These are phyloP conservation scores for Hypericum androsaemum DNA, from an alignment of 345 rosid species.

Conservation along the genomic window DNA sequence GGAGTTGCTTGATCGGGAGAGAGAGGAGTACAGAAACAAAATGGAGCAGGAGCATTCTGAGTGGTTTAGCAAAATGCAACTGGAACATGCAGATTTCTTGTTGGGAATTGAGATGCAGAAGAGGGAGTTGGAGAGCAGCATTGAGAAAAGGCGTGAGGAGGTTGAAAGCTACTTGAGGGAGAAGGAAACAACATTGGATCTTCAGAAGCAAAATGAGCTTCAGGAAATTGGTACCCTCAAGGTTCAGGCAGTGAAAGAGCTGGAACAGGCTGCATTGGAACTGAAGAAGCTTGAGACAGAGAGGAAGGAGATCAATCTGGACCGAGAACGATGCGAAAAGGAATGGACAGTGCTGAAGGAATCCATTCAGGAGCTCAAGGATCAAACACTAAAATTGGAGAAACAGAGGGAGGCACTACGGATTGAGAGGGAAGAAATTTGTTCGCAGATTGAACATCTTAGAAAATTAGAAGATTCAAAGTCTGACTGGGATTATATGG, in stretches of 20 bases:
- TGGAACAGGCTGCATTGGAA: conserved; percentile 57
- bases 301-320: conserved; percentile 64
- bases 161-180: conserved; percentile 60
- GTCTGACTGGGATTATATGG: conserved; percentile 57
- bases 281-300: conserved; percentile 71
- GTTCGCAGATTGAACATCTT: conserved; percentile 51
- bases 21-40: conserved; percentile 78
- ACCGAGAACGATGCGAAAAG: conserved; percentile 66
- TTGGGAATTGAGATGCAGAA: conserved; percentile 77
- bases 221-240: conserved; percentile 46
- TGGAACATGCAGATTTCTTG: conserved; percentile 70
- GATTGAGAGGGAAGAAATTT: conserved; percentile 68
- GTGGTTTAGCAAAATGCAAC: conserved; percentile 74
- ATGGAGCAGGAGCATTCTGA: conserved; percentile 73
- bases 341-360: conserved; percentile 74
- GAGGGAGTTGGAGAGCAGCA: conserved; percentile 66
- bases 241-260: conserved; percentile 59
- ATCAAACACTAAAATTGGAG: conserved; percentile 66
- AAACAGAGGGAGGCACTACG: conserved; percentile 68
- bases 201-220: conserved; percentile 62
- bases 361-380: conserved; percentile 69
- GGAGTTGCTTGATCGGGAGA: conserved; percentile 58
- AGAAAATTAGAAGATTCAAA: conserved; percentile 71
- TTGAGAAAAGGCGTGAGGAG: conserved; percentile 72
- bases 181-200: conserved; percentile 69